Percentiles rank a stretch among this genome's conserved stretches.
phyloP scores from a whole-genome alignment of 805 yeast genomes.

The Wickerhamomyces silvicola region DNA sequence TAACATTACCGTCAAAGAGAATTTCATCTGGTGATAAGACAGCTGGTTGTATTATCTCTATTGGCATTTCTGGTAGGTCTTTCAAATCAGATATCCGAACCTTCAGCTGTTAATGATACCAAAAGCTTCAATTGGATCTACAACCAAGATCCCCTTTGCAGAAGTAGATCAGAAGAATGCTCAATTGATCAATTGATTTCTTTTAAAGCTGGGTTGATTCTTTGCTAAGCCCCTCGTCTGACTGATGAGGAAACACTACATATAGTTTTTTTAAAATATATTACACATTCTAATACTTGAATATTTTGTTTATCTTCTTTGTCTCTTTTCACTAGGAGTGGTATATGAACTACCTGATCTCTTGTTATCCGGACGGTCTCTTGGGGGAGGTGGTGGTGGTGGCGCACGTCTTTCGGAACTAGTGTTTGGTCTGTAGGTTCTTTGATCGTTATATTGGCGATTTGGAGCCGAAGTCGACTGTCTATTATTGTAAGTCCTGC shows the following conservation, averaged over 20 bases:
- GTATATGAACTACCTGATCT: not conserved
- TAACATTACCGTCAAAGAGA: too few species aligned
- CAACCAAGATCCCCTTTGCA: constrained; percentile 19
- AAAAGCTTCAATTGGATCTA: constrained; percentile 14
- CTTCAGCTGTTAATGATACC: too few species aligned
- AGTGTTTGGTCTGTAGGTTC: not conserved
- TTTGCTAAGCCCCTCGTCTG: too few species aligned
- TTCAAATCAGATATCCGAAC: too few species aligned
- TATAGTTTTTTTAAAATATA: too few species aligned
- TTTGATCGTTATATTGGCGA: not conserved
- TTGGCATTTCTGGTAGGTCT: too few species aligned
- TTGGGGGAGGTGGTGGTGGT: constrained; percentile 2
- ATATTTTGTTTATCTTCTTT: constrained; percentile 1
- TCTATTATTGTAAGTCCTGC: constrained; percentile 1
- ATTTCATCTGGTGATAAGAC: too few species aligned
- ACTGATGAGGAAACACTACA: too few species aligned
- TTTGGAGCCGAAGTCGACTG: not conserved
- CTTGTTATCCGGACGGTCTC: not conserved
- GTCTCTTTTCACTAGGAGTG: constrained; percentile 1
- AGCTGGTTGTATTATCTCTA: too few species aligned
- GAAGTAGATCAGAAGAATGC: constrained; percentile 2
- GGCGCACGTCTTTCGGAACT: not conserved
- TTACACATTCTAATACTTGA: too few species aligned
- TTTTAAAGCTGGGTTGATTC: not conserved
- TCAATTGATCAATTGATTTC: not conserved